Evolutionary conservation across 2,329 filamentous ascomycete genomes (phyloP).

Genomic region (Bisporella sp.): DNA sequence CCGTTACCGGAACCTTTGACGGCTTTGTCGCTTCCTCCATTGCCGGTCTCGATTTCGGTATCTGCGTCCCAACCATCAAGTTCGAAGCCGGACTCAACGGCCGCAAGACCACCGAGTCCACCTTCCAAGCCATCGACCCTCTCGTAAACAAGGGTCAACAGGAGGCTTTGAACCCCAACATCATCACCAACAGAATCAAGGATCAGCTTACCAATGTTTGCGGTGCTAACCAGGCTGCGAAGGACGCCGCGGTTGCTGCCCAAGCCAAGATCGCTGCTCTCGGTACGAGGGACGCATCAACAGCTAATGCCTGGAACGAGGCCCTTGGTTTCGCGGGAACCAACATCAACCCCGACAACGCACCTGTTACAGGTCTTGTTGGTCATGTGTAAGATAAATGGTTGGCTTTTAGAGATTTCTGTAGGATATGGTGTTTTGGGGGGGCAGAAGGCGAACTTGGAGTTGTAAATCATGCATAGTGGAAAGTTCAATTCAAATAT

Average conservation of each 20-base stretch:
- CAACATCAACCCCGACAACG: conserved; percentile 24
- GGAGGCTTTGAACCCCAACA: conserved; percentile 64
- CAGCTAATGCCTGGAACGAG: conserved; percentile 37
- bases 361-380: conserved; percentile 22
- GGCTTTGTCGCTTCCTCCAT: conserved; percentile 20
- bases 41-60: conserved; percentile 39
- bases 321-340: conserved; percentile 31
- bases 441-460: no score
- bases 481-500: no score
- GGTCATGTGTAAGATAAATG: conserved; percentile 17
- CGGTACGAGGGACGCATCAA: conserved; percentile 40
- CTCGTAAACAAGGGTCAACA: conserved; percentile 53
- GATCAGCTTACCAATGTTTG: conserved; percentile 64
- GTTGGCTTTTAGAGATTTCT: neutral
- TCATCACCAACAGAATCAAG: conserved; percentile 67
- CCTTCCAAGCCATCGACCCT: conserved; percentile 60
- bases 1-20: conserved; percentile 13
- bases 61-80: conserved; percentile 44
- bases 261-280: conserved; percentile 44
- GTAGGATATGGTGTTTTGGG: no score
- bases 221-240: conserved; percentile 52
- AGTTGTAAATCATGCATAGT: no score
- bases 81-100: conserved; percentile 47
- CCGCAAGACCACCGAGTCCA: conserved; percentile 50
- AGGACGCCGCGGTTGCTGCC: conserved; percentile 44